phyloP scores from a whole-genome alignment of 768 basidiomycete species.

The Hygrocybe punicea region DNA sequence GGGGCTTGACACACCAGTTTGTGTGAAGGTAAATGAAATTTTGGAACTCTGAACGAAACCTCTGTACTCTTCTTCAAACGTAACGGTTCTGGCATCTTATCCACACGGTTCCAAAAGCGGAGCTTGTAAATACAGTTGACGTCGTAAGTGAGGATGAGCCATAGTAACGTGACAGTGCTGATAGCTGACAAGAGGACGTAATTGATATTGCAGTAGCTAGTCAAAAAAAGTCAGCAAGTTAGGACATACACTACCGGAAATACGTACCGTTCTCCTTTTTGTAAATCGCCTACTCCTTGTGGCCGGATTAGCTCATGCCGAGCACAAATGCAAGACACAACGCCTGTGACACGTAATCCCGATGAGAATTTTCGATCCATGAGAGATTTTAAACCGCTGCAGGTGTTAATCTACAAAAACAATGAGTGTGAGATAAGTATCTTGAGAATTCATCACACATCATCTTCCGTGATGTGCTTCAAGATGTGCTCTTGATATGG shows the following conservation, averaged over 20 bases:
- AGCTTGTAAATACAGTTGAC: slow-evolving; percentile 32
- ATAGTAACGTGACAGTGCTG: background rate
- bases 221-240: no score
- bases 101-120: slow-evolving; percentile 11
- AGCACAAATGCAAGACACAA: slow-evolving; percentile 6
- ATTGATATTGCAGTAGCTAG: slow-evolving; percentile 24
- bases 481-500: slow-evolving; percentile 15
- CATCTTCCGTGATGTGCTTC: no score
- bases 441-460: no score
- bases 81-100: slow-evolving; percentile 7
- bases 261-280: slow-evolving; percentile 32
- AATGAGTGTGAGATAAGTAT: no score
- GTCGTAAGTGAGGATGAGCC: slow-evolving; percentile 28
- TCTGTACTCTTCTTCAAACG: slow-evolving; percentile 30
- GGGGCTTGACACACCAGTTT: slow-evolving; percentile 7
- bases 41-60: slow-evolving; percentile 20
- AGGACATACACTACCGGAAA: background rate
- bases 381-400: slow-evolving; percentile 5
- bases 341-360: slow-evolving; percentile 9
- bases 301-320: background rate
- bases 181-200: slow-evolving; percentile 20
- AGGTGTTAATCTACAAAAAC: slow-evolving; percentile 1
- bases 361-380: slow-evolving; percentile 8
- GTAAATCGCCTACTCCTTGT: slow-evolving; percentile 27
- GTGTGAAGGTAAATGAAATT: slow-evolving; percentile 17